Conservation (phyloP, 495 filamentous ascomycete species). For the Wilcoxina mikolae region DNA sequence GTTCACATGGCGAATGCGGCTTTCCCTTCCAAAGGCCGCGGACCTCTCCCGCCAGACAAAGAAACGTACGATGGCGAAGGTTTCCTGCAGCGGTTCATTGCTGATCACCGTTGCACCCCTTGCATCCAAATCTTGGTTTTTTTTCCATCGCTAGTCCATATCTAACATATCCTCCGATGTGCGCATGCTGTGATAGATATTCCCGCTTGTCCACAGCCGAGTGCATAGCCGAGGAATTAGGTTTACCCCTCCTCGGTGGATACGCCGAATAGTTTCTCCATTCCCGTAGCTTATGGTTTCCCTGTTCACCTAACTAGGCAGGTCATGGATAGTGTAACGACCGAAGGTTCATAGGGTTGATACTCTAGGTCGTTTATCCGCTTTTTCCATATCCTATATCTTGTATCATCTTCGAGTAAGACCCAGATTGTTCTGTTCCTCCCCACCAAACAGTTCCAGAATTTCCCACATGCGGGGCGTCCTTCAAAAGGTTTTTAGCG, state of each 20-base stretch:
- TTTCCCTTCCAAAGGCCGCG: background rate
- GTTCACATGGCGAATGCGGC: background rate
- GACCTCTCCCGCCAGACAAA: background rate
- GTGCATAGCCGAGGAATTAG: background rate
- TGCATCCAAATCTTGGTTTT: background rate
- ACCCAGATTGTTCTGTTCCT: too few relatives aligned
- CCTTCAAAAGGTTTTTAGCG: too few relatives aligned
- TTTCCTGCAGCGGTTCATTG: background rate
- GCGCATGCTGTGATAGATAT: background rate
- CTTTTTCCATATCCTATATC: too few relatives aligned
- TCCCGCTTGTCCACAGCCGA: background rate
- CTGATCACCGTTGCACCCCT: background rate
- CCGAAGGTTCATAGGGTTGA: background rate
- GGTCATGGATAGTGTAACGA: background rate
- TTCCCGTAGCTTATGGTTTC: background rate
- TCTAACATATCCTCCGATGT: background rate
- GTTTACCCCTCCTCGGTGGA: background rate
- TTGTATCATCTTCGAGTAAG: too few relatives aligned
- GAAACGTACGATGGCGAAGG: background rate
- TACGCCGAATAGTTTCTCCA: background rate
- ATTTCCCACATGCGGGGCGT: too few relatives aligned
- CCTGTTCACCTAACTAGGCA: background rate
- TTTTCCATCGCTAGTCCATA: too few relatives aligned
- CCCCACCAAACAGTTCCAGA: too few relatives aligned
- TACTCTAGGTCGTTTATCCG: background rate